A percentile compares a stretch with the other conserved stretches of the same genome.
These are phyloP conservation scores for Arabidopsis lyrata DNA, from an alignment of 441 rosid genomes.

Conservation along the genomic window DNA sequence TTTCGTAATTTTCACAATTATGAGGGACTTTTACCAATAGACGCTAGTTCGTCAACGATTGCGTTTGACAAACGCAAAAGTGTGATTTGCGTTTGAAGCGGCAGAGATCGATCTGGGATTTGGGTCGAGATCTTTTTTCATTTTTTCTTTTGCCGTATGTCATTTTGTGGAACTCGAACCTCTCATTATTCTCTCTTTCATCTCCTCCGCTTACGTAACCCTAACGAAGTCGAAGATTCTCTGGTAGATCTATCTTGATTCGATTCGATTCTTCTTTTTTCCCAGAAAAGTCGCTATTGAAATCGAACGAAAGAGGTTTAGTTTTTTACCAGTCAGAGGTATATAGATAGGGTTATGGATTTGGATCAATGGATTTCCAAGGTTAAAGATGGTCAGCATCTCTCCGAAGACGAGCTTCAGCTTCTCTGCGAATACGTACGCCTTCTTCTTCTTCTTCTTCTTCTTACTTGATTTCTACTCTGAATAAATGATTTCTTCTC, in stretches of 20 bases:
- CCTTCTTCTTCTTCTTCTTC: conserved; percentile 19
- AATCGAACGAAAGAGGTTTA: conserved; percentile 29
- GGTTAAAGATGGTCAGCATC: conserved; percentile 98
- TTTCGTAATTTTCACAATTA: conserved; percentile 18
- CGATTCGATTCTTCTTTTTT: background rate
- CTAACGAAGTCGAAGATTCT: conserved; percentile 42
- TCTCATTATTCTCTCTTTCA: conserved; percentile 34
- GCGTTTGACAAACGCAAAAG: conserved; percentile 33
- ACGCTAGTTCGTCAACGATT: background rate
- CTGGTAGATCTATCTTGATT: conserved; percentile 42
- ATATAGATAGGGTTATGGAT: conserved; percentile 62
- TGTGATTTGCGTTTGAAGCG: conserved; percentile 37
- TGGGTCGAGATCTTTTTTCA: conserved; percentile 30
- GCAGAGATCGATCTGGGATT: conserved; percentile 37
- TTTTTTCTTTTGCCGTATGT: background rate
- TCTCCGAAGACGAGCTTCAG: conserved; percentile 96
- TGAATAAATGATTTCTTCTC: background rate
- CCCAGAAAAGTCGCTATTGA: conserved; percentile 28
- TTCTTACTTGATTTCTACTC: conserved; percentile 10
- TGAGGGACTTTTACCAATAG: background rate
- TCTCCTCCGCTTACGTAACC: conserved; percentile 41
- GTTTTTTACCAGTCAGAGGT: conserved; percentile 1
- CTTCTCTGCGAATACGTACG: conserved; percentile 97
- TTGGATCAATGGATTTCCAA: conserved; percentile 97
- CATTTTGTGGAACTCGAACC: conserved; percentile 40